Conservation (phyloP, 148 eudicot genomes). For the Polygonum maritimum region DNA sequence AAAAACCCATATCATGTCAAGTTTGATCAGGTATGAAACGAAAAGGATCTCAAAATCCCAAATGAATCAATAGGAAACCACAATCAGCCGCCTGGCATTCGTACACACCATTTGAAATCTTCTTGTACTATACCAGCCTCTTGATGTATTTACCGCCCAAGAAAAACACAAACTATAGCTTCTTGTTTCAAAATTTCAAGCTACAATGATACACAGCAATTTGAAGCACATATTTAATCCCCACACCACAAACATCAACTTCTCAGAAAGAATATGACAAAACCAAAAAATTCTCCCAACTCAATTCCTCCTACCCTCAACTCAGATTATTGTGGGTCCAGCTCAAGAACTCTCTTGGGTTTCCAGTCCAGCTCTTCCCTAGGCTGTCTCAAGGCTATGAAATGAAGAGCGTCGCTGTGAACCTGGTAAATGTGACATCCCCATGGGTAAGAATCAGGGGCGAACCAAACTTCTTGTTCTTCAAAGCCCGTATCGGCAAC, state of each 20-base stretch:
- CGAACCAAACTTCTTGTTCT: constrained; percentile 73
- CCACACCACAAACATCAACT: neutral
- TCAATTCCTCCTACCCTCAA: constrained; percentile 17
- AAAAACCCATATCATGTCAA: neutral
- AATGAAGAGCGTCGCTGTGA: constrained; percentile 76
- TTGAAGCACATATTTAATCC: neutral
- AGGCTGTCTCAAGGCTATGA: constrained; percentile 66
- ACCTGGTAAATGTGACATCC: constrained; percentile 88
- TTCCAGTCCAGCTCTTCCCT: constrained; percentile 65
- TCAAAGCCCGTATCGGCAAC: constrained; percentile 68
- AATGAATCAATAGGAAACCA: neutral
- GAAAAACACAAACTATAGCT: no score
- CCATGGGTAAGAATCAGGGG: constrained; percentile 88
- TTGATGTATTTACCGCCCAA: neutral
- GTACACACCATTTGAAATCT: neutral
- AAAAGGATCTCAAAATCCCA: neutral
- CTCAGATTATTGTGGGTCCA: neutral
- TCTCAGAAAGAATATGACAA: neutral
- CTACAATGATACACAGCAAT: neutral
- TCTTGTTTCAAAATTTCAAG: neutral
- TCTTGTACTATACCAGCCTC: neutral
- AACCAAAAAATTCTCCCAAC: neutral
- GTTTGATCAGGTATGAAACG: neutral
- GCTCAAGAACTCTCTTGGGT: constrained; percentile 54
- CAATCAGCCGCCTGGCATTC: neutral